Percentiles rank a stretch among this genome's conserved stretches.
These are phyloP conservation scores for Rugosomyces carneus DNA, from an alignment of 1,284 basidiomycete species.

Conservation along the genomic window DNA sequence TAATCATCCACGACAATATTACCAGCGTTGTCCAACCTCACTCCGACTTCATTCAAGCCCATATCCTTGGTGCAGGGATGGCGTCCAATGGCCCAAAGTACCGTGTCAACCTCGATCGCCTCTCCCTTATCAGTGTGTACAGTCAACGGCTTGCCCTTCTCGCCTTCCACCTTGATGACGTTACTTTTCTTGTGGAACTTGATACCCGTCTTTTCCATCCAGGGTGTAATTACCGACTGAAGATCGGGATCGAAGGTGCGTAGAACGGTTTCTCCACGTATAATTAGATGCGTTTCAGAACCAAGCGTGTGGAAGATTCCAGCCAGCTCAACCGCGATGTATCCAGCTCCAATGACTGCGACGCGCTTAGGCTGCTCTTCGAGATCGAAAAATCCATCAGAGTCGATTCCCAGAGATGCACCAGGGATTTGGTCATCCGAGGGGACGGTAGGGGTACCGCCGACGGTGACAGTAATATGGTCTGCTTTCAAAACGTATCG, in stretches of 20 bases:
- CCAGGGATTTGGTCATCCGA: constrained; percentile 82
- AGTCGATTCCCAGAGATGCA: constrained; percentile 84
- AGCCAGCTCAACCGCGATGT: constrained; percentile 94
- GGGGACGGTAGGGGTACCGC: constrained; percentile 81
- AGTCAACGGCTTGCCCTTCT: constrained; percentile 60
- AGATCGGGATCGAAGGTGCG: constrained; percentile 90
- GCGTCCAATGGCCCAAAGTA: constrained; percentile 96
- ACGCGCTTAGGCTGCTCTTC: constrained; percentile 89
- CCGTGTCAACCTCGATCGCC: constrained; percentile 77
- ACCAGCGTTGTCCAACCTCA: constrained; percentile 74
- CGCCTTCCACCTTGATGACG: constrained; percentile 74
- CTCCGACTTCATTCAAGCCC: constrained; percentile 73
- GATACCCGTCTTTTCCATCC: constrained; percentile 93
- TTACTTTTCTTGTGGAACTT: constrained; percentile 79
- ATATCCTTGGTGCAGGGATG: constrained; percentile 75
- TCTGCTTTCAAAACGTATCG: constrained; percentile 70
- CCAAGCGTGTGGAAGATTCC: constrained; percentile 86
- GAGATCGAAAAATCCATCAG: constrained; percentile 96
- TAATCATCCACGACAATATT: constrained; percentile 89
- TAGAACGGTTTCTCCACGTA: constrained; percentile 85
- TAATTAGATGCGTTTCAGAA: constrained; percentile 87
- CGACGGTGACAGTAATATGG: constrained; percentile 80
- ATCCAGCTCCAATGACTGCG: constrained; percentile 93
- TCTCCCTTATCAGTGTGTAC: constrained; percentile 69
- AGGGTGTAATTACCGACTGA: constrained; percentile 83